Percentiles rank a stretch among this genome's conserved stretches.
Conservation (phyloP, 495 filamentous ascomycete species). For the Aspergillus cavernicola region DNA sequence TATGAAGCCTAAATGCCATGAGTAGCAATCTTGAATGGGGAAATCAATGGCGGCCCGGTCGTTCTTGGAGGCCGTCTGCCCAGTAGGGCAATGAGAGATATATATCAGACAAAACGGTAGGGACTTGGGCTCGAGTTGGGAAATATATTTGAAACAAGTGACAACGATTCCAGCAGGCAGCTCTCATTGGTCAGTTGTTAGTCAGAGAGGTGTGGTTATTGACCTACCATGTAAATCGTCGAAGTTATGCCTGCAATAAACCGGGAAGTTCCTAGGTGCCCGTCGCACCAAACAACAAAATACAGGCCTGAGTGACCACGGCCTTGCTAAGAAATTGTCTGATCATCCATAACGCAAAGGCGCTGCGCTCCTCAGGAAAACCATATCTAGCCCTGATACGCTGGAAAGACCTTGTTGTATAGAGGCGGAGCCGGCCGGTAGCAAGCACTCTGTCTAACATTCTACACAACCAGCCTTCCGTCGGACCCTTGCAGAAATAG, state of each 20-base stretch:
- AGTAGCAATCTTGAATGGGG: neutral
- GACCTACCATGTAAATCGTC: neutral
- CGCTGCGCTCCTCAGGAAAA: neutral
- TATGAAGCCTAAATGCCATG: neutral
- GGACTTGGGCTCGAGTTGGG: neutral
- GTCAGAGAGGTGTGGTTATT: neutral
- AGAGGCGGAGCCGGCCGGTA: slow-evolving; percentile 9
- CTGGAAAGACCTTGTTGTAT: slow-evolving; percentile 1
- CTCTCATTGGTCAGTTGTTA: neutral
- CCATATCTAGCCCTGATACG: neutral
- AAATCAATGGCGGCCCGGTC: neutral
- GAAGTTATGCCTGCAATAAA: neutral
- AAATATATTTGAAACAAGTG: neutral
- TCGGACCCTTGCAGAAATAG: slow-evolving; percentile 40
- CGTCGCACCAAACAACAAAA: neutral
- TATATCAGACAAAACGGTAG: neutral
- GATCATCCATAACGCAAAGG: neutral
- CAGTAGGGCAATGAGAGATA: neutral
- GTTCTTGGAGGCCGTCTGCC: neutral
- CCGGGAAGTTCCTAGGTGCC: neutral
- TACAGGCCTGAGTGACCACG: neutral
- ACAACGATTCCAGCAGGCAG: neutral
- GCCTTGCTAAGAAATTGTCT: neutral
- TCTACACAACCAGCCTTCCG: slow-evolving; percentile 33
- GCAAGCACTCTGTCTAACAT: slow-evolving; percentile 23